A percentile compares a stretch with the other conserved stretches of the same genome.
These are phyloP conservation scores for Xylaria multiplex DNA, from an alignment of 2,329 filamentous ascomycete genomes.

Conservation along the genomic window DNA sequence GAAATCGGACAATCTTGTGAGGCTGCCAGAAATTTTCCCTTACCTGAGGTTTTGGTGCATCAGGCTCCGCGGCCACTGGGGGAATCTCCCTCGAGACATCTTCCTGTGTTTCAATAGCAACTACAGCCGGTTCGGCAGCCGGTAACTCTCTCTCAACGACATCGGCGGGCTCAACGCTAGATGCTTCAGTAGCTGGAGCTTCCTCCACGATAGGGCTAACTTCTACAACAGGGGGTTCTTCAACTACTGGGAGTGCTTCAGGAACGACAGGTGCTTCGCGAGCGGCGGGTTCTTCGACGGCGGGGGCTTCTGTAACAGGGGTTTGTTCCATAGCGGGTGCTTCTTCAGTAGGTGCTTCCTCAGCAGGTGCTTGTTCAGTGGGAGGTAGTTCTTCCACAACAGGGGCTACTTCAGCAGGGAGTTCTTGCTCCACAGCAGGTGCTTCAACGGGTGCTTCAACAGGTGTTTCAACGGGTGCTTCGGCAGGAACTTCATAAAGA, in stretches of 20 bases:
- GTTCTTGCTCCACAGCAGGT: no score
- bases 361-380: slow-evolving; percentile 8
- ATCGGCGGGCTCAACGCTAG: slow-evolving; percentile 11
- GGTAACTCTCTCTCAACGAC: slow-evolving; percentile 26
- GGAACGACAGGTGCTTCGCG: slow-evolving; percentile 5
- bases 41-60: slow-evolving; percentile 40
- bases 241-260: not conserved
- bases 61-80: slow-evolving; percentile 31
- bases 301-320: not conserved
- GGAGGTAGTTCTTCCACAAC: slow-evolving; percentile 13
- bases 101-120: slow-evolving; percentile 18
- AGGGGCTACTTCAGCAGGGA: slow-evolving; percentile 1
- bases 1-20: slow-evolving; percentile 40
- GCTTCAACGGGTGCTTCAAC: slow-evolving; percentile 2
- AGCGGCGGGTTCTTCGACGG: not conserved
- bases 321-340: slow-evolving; percentile 10
- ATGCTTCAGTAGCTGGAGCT: slow-evolving; percentile 10
- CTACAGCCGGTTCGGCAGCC: slow-evolving; percentile 7
- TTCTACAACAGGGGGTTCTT: slow-evolving; percentile 20
- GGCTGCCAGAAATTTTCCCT: slow-evolving; percentile 41
- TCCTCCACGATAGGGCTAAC: slow-evolving; percentile 13
- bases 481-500: not conserved
- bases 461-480: not conserved
- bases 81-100: slow-evolving; percentile 23
- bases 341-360: not conserved